Base-by-base conservation (phyloP, 1,284 basidiomycete species). In the Testicularia cyperi region DNA sequence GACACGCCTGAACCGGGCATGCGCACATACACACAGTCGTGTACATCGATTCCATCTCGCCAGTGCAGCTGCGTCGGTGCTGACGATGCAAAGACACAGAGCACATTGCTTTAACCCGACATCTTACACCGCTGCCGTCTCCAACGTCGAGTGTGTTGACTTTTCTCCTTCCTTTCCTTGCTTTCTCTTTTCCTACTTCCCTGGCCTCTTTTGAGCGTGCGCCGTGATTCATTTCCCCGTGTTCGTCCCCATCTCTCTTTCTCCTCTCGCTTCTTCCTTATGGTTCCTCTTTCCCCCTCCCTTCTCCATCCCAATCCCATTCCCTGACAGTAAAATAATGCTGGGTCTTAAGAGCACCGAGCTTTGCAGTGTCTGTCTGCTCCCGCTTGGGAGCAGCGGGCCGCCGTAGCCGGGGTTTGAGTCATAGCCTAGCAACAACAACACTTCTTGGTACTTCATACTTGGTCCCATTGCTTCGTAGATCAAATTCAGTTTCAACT, bases 271-370 rank as follows among this genome's bases (percentile, higher is more conserved):
- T 14, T 26, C 30, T 24, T 15, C 38, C 32, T 33, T 29, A 16
- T 14, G 6, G 7, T 20, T 27, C 7, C 30, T 24, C 8, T 8
- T 34, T 29, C 28, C n/a, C 15, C 26, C 38, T 24, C 14, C n/a
- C 23, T 28, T 13, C 12, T 26, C 38, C 16, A 33, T 25, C 27
- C 10, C 32, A 16, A 34, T 8, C 20, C 32, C 20, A 32, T 25
- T 27, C 19, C 29, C 22, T 25, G 23, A 16, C 39, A 36, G 27
- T 16, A 10, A 18, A 13, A 18, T 21, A 23, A 44, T 56, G 60
- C 60, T 57, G 47, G 60, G 60, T 63, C 60, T 63, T 63, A 63
- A 63, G 60, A 63, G 60, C 60, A 54, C 60, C 60, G 60, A 36
- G 60, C 49, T 43, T 63, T 63, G 60, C 46, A 57, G 41, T 28